Conservation (phyloP, 73 alveolate genomes). For the Tetrahymena malaccensis region DNA sequence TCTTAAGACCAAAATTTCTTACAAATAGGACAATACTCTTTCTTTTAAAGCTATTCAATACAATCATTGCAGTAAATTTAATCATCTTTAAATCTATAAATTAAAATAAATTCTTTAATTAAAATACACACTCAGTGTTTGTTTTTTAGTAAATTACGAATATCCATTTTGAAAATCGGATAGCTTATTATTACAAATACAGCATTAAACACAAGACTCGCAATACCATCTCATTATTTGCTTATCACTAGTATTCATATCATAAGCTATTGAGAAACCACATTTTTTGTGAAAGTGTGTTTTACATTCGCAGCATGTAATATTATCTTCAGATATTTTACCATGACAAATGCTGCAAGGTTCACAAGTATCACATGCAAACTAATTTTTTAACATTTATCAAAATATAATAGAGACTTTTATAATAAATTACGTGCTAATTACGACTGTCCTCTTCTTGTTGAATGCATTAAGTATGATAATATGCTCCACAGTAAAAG, state of each 20-base stretch:
- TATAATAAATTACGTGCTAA: not conserved
- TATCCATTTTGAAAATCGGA: not conserved
- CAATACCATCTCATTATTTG: not conserved
- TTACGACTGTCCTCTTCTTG: not conserved
- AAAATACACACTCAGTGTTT: not conserved
- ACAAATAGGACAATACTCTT: not conserved
- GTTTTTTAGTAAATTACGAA: not conserved
- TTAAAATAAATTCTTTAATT: not conserved
- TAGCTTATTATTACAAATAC: not conserved
- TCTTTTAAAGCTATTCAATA: not conserved
- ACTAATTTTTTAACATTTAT: not conserved
- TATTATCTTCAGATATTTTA: not conserved
- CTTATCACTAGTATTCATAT: not conserved
- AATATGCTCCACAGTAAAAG: not conserved
- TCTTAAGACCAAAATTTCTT: not conserved
- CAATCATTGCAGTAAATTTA: not conserved
- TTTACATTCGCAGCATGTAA: not conserved
- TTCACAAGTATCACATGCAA: not conserved
- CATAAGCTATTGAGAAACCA: not conserved
- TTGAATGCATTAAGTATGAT: not conserved
- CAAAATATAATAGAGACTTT: not conserved
- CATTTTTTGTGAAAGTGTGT: not conserved
- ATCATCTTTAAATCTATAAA: not conserved
- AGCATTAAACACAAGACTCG: not conserved
- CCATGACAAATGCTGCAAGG: not conserved